Evolutionary conservation across 1,284 basidiomycete species (phyloP).

Genomic region (Trametes versicolor): DNA sequence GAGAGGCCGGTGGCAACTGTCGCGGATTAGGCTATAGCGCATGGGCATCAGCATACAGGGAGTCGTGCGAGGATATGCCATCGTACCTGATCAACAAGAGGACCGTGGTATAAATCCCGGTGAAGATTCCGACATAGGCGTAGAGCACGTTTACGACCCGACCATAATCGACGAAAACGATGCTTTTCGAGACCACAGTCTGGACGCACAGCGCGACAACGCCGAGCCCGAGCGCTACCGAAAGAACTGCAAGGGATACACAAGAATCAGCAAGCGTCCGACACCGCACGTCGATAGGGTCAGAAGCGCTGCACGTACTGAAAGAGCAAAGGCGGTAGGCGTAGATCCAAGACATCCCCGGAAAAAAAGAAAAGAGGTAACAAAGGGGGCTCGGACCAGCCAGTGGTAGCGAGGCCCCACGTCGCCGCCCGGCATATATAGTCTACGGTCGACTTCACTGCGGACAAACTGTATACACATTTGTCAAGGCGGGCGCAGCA

Average conservation of each 20-base stretch:
- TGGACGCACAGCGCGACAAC: conserved; percentile 7
- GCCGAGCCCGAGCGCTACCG: conserved; percentile 8
- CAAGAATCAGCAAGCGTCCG: not conserved
- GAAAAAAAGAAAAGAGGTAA: not conserved
- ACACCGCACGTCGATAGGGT: not conserved
- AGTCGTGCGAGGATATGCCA: not conserved
- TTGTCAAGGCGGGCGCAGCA: not conserved
- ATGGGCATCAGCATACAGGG: not conserved
- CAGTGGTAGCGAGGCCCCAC: not conserved
- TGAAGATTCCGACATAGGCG: not conserved
- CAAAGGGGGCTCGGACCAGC: conserved; percentile 7
- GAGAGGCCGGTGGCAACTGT: conserved; percentile 15
- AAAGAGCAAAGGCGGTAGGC: conserved; percentile 17
- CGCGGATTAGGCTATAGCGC: conserved; percentile 1
- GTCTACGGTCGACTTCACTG: not conserved
- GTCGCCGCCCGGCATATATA: not conserved
- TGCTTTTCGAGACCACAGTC: conserved; percentile 1
- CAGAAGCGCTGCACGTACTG: conserved; percentile 5
- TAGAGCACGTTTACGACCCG: conserved; percentile 4
- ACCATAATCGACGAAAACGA: conserved; percentile 1
- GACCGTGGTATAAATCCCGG: conserved; percentile 3
- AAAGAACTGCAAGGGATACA: not conserved
- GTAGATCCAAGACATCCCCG: conserved; percentile 13
- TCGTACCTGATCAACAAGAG: not conserved
- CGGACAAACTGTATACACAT: not conserved